A percentile compares a stretch with the other conserved stretches of the same genome.
Conservation (phyloP, 164 flowering plant species). For the Brasenia schreberi region DNA sequence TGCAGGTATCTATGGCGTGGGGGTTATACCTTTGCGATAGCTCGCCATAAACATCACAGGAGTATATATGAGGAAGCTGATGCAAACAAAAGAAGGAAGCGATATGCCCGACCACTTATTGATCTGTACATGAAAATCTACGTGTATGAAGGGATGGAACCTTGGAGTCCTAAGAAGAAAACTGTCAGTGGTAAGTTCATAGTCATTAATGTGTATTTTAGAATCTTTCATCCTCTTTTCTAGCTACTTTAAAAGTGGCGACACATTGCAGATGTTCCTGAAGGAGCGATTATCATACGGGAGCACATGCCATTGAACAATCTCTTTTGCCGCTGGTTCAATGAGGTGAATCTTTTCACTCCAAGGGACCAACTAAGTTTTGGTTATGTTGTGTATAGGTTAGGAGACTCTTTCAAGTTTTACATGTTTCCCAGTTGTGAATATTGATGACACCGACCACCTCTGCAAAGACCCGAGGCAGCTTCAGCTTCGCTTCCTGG, state of each 20-base stretch:
- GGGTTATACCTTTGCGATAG: constrained; percentile 87
- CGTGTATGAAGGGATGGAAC: constrained; percentile 77
- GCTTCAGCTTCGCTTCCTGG: too few relatives aligned
- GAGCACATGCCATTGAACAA: constrained; percentile 81
- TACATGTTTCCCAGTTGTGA: constrained; percentile 96
- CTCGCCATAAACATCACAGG: constrained; percentile 89
- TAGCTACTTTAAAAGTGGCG: background rate
- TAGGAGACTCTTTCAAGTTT: constrained; percentile 52
- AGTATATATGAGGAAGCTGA: constrained; percentile 94
- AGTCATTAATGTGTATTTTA: too few relatives aligned
- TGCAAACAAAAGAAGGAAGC: constrained; percentile 88
- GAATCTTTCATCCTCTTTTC: too few relatives aligned
- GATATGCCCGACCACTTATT: constrained; percentile 93
- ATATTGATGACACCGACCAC: too few relatives aligned
- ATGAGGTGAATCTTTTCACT: constrained; percentile 89
- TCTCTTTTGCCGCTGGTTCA: constrained; percentile 97
- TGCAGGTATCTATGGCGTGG: constrained; percentile 52
- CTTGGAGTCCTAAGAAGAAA: constrained; percentile 60
- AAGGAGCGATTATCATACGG: constrained; percentile 86
- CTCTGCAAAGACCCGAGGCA: too few relatives aligned
- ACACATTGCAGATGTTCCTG: constrained; percentile 82
- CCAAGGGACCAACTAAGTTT: constrained; percentile 98
- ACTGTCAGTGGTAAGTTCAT: constrained; percentile 63
- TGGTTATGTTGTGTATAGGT: constrained; percentile 82
- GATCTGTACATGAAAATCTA: constrained; percentile 95